phyloP scores from a whole-genome alignment of 805 yeast genomes.

The Candida alai region DNA sequence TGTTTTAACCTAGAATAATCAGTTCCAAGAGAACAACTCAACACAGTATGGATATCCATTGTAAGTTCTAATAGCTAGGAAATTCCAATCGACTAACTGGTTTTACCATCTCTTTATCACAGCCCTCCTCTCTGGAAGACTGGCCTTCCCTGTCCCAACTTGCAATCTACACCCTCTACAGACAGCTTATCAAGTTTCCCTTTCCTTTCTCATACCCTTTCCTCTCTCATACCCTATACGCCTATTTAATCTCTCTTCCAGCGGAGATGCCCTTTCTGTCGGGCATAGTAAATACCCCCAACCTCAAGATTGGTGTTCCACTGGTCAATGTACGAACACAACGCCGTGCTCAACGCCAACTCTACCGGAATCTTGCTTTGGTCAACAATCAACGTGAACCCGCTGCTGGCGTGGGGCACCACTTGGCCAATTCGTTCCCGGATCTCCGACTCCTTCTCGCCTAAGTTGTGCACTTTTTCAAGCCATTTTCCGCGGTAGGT shows the following conservation, averaged over 20 bases:
- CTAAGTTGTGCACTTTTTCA: slow-evolving; percentile 54
- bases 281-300: slow-evolving; percentile 62
- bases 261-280: slow-evolving; percentile 45
- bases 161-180: no score
- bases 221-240: no score
- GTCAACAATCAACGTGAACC: slow-evolving; percentile 54
- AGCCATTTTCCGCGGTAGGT: slow-evolving; percentile 55
- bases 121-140: no score
- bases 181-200: no score
- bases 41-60: no score
- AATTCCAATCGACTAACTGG: no score
- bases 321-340: slow-evolving; percentile 60
- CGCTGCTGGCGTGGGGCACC: slow-evolving; percentile 47
- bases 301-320: slow-evolving; percentile 61
- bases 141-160: no score
- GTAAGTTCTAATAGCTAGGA: no score
- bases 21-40: no score
- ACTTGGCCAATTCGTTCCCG: slow-evolving; percentile 62
- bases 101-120: no score
- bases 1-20: no score
- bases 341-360: slow-evolving; percentile 55
- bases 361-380: slow-evolving; percentile 54
- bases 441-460: slow-evolving; percentile 62
- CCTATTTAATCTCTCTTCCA: slow-evolving; percentile 52
- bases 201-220: no score